These are phyloP conservation scores for Plantago major DNA, from an alignment of 257 asterid species.

Conservation along the genomic window DNA sequence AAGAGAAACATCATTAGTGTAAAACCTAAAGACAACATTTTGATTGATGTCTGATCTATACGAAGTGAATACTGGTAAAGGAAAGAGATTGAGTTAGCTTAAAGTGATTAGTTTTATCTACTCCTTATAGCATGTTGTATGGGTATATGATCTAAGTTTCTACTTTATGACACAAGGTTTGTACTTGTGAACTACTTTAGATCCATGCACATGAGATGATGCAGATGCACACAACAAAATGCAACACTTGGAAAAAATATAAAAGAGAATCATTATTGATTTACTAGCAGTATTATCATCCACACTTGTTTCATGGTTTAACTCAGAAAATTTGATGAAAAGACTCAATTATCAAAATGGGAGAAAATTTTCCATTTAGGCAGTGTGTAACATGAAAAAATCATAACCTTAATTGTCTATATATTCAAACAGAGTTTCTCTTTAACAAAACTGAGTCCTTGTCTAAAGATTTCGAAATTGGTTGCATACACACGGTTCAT, in stretches of 20 bases:
- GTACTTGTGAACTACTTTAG: slow-evolving; percentile 30
- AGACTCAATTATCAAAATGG: not conserved
- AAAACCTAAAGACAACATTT: slow-evolving; percentile 20
- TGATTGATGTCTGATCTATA: not conserved
- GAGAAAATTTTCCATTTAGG: not conserved
- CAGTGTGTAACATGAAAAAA: not conserved
- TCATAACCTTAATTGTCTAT: slow-evolving; percentile 36
- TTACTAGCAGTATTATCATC: not conserved
- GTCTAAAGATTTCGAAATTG: too few relatives aligned
- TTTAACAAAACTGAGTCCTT: too few relatives aligned
- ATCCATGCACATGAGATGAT: slow-evolving; percentile 18
- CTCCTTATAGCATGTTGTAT: not conserved
- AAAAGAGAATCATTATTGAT: not conserved
- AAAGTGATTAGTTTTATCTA: not conserved
- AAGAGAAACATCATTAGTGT: slow-evolving; percentile 17
- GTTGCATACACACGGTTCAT: too few relatives aligned
- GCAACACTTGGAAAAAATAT: not conserved
- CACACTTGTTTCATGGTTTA: not conserved
- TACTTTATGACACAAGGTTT: slow-evolving; percentile 17
- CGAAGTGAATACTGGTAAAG: not conserved
- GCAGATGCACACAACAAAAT: slow-evolving; percentile 1
- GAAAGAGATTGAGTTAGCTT: not conserved
- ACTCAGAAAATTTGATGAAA: not conserved
- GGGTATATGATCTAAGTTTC: not conserved
- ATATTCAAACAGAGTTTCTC: too few relatives aligned